Conservation (phyloP, 2,329 filamentous ascomycete genomes). For the Parastagonospora avenae region DNA sequence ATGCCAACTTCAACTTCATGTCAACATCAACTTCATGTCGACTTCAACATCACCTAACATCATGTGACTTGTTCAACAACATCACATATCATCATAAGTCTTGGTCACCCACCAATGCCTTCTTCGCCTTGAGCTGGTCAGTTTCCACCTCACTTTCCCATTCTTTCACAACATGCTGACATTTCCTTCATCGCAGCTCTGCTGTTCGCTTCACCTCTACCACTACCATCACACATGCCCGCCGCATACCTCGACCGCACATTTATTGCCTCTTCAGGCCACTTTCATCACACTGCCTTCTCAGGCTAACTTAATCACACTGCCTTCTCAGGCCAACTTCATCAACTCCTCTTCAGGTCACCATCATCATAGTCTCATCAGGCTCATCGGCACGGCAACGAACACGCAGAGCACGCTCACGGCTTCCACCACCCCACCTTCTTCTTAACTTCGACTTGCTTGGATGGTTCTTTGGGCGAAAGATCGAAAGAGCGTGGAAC, state of each 20-base stretch:
- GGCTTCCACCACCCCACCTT: background rate
- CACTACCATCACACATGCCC: background rate
- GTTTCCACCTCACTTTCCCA: background rate
- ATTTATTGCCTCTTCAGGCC: constrained; percentile 1
- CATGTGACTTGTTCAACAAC: constrained; percentile 9
- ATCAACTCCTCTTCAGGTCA: too few species aligned
- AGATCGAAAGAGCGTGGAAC: constrained; percentile 6
- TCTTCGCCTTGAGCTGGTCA: constrained; percentile 12
- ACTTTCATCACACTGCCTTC: background rate
- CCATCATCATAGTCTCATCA: background rate
- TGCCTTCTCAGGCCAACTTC: too few species aligned
- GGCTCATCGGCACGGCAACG: background rate
- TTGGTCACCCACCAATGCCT: constrained; percentile 2
- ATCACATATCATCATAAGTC: constrained; percentile 2
- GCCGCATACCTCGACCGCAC: background rate
- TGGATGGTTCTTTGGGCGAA: constrained; percentile 4
- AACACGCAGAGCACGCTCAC: constrained; percentile 10
- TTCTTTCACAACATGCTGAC: constrained; percentile 1
- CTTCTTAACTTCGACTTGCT: background rate
- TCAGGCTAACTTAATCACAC: background rate
- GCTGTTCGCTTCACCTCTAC: background rate
- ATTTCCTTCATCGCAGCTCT: background rate
- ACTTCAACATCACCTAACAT: constrained; percentile 3
- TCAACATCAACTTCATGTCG: constrained; percentile 4
- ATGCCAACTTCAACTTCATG: background rate